Evolutionary conservation across 345 rosid species (phyloP).

Genomic region (Populus deltoides): DNA sequence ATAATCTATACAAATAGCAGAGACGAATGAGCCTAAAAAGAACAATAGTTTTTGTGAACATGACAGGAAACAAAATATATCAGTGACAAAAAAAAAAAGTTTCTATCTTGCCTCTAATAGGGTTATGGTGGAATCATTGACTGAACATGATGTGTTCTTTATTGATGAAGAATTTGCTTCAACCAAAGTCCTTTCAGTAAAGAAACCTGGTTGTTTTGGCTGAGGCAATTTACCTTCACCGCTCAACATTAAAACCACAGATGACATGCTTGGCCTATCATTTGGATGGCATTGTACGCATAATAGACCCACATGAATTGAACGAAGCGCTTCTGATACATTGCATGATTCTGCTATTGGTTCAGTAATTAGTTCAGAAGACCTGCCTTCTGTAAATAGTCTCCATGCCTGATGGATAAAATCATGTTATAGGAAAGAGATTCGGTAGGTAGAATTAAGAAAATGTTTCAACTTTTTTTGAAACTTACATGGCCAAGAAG

Average conservation of each 20-base stretch:
- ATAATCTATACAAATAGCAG: too few species aligned
- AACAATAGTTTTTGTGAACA: too few species aligned
- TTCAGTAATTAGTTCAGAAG: slow-evolving; percentile 5
- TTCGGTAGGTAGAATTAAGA: too few species aligned
- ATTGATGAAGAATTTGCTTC: not conserved
- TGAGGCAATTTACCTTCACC: not conserved
- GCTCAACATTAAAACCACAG: slow-evolving; percentile 5
- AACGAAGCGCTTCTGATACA: not conserved
- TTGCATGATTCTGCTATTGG: not conserved
- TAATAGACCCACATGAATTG: not conserved
- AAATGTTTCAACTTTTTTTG: not conserved
- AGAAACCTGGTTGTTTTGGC: slow-evolving; percentile 9
- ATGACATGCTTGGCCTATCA: slow-evolving; percentile 8
- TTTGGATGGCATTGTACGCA: slow-evolving; percentile 4
- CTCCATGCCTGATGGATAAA: not conserved
- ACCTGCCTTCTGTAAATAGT: not conserved
- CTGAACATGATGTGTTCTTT: not conserved
- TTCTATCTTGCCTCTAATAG: slow-evolving; percentile 3
- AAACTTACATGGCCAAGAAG: slow-evolving; percentile 18
- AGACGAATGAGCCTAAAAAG: too few species aligned
- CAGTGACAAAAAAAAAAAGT: too few species aligned
- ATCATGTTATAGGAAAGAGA: not conserved
- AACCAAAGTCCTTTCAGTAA: not conserved
- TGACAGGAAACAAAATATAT: too few species aligned
- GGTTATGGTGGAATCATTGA: not conserved